Base-by-base conservation (phyloP, 306 rosid genomes). In the Arachis stenosperma region DNA sequence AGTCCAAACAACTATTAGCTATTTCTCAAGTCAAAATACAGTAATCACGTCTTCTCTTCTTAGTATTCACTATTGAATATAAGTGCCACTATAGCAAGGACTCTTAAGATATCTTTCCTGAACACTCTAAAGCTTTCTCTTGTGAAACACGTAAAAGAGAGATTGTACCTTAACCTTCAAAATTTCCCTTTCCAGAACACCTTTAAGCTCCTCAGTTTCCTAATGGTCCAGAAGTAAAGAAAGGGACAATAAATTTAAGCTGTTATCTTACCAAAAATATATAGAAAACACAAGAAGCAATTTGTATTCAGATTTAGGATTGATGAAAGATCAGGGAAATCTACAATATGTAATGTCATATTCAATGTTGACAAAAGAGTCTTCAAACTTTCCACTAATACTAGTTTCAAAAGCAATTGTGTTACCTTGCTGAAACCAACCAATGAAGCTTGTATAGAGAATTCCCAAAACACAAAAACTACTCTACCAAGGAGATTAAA, bases 121-220 rank as follows among this genome's bases (percentile, higher is more conserved):
- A 75, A 14, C 44, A 13, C 30, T 17, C 54, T 9, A 62, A 17
- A 66, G 48, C 70, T 43, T 43, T 7, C 30, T 58, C 33, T 65
- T 81, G 70, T 70, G 46, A 59, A 79, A 54, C 43, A 39, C 63
- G 58, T 65, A 15, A 58, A 52, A 75, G 61, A 9, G 61, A 46
- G 55, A 76, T 44, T 42, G 61, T 82, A 92, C 99, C 97, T 91
- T 84, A 51, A 81, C 79, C 75, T 81, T 90, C 72, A 56, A 76
- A 75, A 95, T 80, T 76, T 90, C 98, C 83, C 63, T 95, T 81
- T 90, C 90, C 83, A 95, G 70, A 65, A 81, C 77, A 71, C 75
- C 76, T 82, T 82, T 91, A 69, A 95, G 99, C 85, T 87, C 93
- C 88, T 95, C 98, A 5, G 97, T 95, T 83, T 91, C 98, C 99